Evolutionary conservation across 129 eudicot species (phyloP).

Genomic region (Logfia minima): DNA sequence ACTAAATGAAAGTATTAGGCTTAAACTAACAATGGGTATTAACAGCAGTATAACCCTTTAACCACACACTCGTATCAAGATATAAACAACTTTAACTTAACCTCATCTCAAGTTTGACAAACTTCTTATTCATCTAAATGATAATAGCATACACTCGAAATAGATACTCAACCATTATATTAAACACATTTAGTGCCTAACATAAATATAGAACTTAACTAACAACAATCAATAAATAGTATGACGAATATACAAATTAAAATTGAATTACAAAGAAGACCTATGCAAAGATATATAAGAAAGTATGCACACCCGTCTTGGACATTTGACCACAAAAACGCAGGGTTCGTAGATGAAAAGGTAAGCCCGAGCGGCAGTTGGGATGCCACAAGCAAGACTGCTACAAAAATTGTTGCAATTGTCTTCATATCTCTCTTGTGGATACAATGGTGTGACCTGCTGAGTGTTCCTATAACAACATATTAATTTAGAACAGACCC

Average conservation of each 20-base stretch:
- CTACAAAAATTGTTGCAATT: constrained; percentile 37
- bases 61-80: not conserved
- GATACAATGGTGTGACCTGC: constrained; percentile 13
- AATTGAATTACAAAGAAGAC: constrained; percentile 1
- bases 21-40: not conserved
- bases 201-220: not conserved
- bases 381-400: constrained; percentile 45
- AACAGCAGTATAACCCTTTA: constrained; percentile 5
- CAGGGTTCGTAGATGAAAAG: constrained; percentile 57
- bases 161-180: no score
- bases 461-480: constrained; percentile 21
- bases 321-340: constrained; percentile 71
- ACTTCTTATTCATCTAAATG: no score
- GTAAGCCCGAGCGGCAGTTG: constrained; percentile 51
- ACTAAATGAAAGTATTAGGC: not conserved
- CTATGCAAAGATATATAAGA: not conserved
- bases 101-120: constrained; percentile 1
- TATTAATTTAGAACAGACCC: constrained; percentile 5
- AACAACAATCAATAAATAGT: not conserved
- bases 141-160: no score
- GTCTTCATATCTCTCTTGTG: constrained; percentile 47
- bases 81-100: not conserved
- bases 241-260: not conserved
- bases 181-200: not conserved
- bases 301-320: constrained; percentile 46